Evolutionary conservation across 495 filamentous ascomycete genomes (phyloP), one percentile per base, ranked within the genome.

Genomic region (Xylaria cubensis): DNA sequence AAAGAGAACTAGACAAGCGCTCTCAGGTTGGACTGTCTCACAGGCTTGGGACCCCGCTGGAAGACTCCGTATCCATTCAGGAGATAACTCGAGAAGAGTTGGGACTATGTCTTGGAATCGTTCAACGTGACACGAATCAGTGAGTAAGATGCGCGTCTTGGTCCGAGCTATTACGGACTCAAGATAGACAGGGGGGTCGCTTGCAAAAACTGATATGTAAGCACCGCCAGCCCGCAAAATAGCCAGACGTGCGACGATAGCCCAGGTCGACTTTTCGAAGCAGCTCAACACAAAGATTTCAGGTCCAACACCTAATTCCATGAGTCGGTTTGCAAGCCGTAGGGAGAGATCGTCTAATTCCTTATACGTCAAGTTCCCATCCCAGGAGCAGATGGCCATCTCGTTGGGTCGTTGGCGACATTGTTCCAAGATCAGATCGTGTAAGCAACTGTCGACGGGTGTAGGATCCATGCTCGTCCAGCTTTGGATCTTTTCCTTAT

Each of bases 271-370:
- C 67, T 86, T 86, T 39, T 88, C 85, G 53, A 90, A 89, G 72
- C 84, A 88, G 21, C 89, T 77, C 4, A 83, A 85, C 59, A 90
- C 86, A 29, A 85, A 77, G 15, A 73, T 73, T 77, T 88, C 86
- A 1, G 86, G 82, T 3, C 83, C 81, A 42, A 88, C 84, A 2
- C 87, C 86, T n/a, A 63, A 10, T 21, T 51, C 56, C 41, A 48
- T 53, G n/a, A 70, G 68, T 15, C 75, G 64, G 9, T 48, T 34
- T 6, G 86, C 82, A 3, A 87, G 73, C 4, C 63, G 64, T 6
- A 74, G 69, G 4, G 84, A 76, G 4, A 79, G 74, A 0, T 69
- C 42, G n/a, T 83, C 74, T 0, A 83, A 48, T 65, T 84, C 76
- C 15, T 58, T 32, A 50, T 84, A 85, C 0, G 82, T 78, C 39